A percentile compares a stretch with the other conserved stretches of the same genome.
Evolutionary conservation across 768 basidiomycete species (phyloP).

Genomic region (Austroboletus festivus): DNA sequence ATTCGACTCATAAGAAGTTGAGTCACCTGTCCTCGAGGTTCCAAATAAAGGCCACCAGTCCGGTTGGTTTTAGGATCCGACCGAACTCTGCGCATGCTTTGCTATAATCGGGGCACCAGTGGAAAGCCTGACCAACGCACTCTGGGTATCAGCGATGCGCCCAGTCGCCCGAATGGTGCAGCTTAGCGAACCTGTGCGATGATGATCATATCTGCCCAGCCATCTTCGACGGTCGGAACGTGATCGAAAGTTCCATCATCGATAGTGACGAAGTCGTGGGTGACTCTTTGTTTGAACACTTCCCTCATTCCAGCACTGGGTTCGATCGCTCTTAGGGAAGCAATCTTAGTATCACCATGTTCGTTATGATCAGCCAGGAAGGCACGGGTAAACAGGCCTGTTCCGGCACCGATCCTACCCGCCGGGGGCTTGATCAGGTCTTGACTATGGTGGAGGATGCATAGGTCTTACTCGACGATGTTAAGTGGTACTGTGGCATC

Average conservation of each 20-base stretch:
- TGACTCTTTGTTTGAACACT: slow-evolving; percentile 55
- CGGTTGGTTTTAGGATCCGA: slow-evolving; percentile 75
- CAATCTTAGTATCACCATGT: slow-evolving; percentile 49
- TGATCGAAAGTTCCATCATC: slow-evolving; percentile 69
- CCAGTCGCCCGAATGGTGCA: neutral
- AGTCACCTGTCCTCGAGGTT: slow-evolving; percentile 80
- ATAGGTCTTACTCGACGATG: slow-evolving; percentile 59
- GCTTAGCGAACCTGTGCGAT: slow-evolving; percentile 61
- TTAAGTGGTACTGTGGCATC: slow-evolving; percentile 43
- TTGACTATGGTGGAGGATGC: neutral
- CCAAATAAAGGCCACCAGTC: slow-evolving; percentile 77
- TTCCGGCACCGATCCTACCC: slow-evolving; percentile 74
- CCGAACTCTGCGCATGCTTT: slow-evolving; percentile 72
- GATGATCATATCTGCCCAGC: slow-evolving; percentile 75
- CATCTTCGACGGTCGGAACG: slow-evolving; percentile 51
- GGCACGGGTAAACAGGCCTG: slow-evolving; percentile 86
- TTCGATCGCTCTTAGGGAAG: slow-evolving; percentile 66
- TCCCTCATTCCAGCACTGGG: slow-evolving; percentile 86
- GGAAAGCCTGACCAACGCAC: slow-evolving; percentile 63
- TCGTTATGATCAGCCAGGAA: slow-evolving; percentile 66
- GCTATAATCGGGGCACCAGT: slow-evolving; percentile 86
- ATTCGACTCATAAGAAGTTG: neutral
- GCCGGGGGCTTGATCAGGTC: neutral
- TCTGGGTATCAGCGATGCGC: slow-evolving; percentile 5
- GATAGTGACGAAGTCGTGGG: slow-evolving; percentile 50